Evolutionary conservation across 805 yeast species (phyloP), one percentile per base, ranked within the genome.

Genomic region (Scheffersomyces ergatensis): DNA sequence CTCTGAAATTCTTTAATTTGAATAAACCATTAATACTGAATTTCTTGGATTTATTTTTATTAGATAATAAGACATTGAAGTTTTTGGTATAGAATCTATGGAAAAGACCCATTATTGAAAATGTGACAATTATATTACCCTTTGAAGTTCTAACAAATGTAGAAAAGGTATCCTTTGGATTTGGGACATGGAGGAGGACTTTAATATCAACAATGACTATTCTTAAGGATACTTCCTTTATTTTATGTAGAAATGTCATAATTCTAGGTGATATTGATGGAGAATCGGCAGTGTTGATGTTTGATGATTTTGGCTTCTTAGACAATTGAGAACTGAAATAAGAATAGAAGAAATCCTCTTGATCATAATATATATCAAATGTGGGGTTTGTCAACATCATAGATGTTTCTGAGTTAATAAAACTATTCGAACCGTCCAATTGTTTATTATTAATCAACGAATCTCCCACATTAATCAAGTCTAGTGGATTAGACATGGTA

Each of bases 311-410:
- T 13, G n/a, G 5, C 18, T 15, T 29, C 5, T 15, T 29, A 13
- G 14, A 25, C 5, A 29, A 29, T 12, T 15, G 17, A 5, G 7
- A 6, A 26, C n/a, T 12, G n/a, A 13, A 26, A 26, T 26, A 26
- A 13, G 37, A 33, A 23, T 50, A 34, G 16, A 58, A 37, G 12
- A 36, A 37, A 7, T 58, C 58, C 13, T 65, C 38, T 44, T 70
- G 75, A 43, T 70, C 75, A 27, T 63, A 62, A 43, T 62, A 70
- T 21, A 68, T 42, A 41, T 62, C 63, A 20, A 70, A 37, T 2
- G 57, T 55, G 2, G 75, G 74, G 34, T 56, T 57, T 1, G 72
- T 61, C 18, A 70, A 37, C 17, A 53, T 58, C 23, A 63, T 25
- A 7, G 45, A 34, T 17, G 46, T 32, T 7, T 50, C 45, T n/a